These are phyloP conservation scores for Colletotrichum theobromicola DNA, from an alignment of 2,329 filamentous ascomycete species.

Conservation along the genomic window DNA sequence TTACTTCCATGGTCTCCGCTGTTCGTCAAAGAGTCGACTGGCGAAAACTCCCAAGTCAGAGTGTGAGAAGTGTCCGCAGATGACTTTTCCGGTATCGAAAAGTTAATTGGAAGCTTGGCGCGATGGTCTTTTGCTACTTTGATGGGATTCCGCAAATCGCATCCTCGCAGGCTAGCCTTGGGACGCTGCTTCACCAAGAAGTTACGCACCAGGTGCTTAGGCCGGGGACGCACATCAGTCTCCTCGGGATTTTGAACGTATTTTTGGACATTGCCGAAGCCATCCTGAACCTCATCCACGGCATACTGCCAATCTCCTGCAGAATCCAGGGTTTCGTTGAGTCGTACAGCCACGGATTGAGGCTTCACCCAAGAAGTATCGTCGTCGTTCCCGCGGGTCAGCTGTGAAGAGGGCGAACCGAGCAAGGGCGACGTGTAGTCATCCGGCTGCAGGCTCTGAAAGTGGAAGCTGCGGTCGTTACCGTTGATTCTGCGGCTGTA, in stretches of 20 bases:
- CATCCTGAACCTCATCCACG: slow-evolving; percentile 91
- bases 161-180: slow-evolving; percentile 72
- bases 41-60: slow-evolving; percentile 82
- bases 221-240: slow-evolving; percentile 65
- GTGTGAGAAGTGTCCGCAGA: slow-evolving; percentile 71
- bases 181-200: slow-evolving; percentile 91
- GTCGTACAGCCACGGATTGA: slow-evolving; percentile 76
- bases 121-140: slow-evolving; percentile 80
- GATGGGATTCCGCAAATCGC: slow-evolving; percentile 80
- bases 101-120: slow-evolving; percentile 73
- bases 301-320: slow-evolving; percentile 88
- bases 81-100: slow-evolving; percentile 64
- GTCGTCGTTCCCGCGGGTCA: slow-evolving; percentile 63
- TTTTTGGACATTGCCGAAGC: slow-evolving; percentile 82
- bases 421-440: slow-evolving; percentile 80
- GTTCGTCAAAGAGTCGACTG: slow-evolving; percentile 70
- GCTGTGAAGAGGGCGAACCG: slow-evolving; percentile 60
- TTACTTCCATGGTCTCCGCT: slow-evolving; percentile 72
- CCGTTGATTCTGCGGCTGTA: slow-evolving; percentile 90
- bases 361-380: slow-evolving; percentile 83
- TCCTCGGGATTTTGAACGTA: slow-evolving; percentile 74
- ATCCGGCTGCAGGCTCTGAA: slow-evolving; percentile 92
- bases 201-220: slow-evolving; percentile 71
- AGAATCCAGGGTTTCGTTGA: slow-evolving; percentile 87
- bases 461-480: slow-evolving; percentile 82